A percentile compares a stretch with the other conserved stretches of the same genome.
These are phyloP conservation scores for Cryptosporidium tyzzeri DNA, from an alignment of 169 alveolate genomes.

Conservation along the genomic window DNA sequence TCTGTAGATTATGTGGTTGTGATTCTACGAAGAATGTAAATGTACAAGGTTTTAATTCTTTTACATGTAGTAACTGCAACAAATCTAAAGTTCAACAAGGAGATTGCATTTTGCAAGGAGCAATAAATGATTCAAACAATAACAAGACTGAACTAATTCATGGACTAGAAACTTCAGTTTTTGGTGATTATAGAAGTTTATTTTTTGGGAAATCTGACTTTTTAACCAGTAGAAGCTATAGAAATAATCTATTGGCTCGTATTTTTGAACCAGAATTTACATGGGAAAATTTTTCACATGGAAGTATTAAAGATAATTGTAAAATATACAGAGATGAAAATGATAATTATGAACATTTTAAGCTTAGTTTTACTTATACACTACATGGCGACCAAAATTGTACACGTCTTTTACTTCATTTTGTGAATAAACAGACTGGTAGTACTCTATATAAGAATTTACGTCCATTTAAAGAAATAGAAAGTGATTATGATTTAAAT, in stretches of 20 bases:
- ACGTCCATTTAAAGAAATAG: not conserved
- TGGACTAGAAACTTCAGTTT: not conserved
- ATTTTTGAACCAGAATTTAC: conserved; percentile 53
- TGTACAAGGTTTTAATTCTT: not conserved
- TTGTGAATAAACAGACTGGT: conserved; percentile 55
- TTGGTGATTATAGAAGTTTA: conserved; percentile 9
- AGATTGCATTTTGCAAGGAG: conserved; percentile 16
- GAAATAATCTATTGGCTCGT: conserved; percentile 1
- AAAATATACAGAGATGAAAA: conserved; percentile 8
- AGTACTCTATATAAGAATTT: conserved; percentile 25
- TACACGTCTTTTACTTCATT: conserved; percentile 1
- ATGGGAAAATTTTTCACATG: conserved; percentile 40
- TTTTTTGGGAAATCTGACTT: conserved; percentile 29
- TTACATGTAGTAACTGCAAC: conserved; percentile 23
- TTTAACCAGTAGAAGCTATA: not conserved
- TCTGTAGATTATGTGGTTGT: conserved; percentile 20
- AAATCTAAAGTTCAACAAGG: not conserved
- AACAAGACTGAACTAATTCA: not conserved
- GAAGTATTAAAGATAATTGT: conserved; percentile 53
- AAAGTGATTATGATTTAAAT: not conserved
- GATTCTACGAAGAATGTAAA: not conserved
- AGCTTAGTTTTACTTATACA: conserved; percentile 29
- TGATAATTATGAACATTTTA: not conserved
- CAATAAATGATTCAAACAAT: not conserved
- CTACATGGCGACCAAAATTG: conserved; percentile 13